These are phyloP conservation scores for Xylaria hypoxylon DNA, from an alignment of 2,329 filamentous ascomycete species.

Conservation along the genomic window DNA sequence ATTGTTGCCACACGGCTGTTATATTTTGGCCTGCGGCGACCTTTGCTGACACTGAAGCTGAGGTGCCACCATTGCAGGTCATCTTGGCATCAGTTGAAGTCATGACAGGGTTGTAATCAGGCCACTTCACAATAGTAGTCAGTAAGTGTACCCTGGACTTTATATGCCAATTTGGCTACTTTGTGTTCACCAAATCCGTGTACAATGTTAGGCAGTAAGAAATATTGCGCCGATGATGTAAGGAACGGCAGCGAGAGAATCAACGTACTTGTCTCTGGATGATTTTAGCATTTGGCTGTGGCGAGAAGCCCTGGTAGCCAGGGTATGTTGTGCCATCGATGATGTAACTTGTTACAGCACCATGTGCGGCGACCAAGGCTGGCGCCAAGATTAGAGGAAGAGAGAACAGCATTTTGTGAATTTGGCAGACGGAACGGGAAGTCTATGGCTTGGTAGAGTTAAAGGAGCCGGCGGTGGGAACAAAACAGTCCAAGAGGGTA, in stretches of 20 bases:
- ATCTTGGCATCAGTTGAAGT: slow-evolving; percentile 61
- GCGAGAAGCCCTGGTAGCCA: slow-evolving; percentile 63
- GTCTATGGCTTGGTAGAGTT: not conserved
- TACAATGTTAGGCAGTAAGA: not conserved
- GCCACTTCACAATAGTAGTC: slow-evolving; percentile 53
- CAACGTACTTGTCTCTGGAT: slow-evolving; percentile 62
- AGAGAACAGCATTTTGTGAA: slow-evolving; percentile 45
- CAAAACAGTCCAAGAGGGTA: not conserved
- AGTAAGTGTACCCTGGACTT: not conserved
- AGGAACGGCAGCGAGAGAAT: not conserved
- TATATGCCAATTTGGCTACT: not conserved
- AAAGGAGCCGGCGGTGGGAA: not conserved
- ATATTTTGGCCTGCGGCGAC: slow-evolving; percentile 61
- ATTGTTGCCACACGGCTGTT: slow-evolving; percentile 65
- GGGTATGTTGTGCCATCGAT: slow-evolving; percentile 58
- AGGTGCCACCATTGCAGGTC: slow-evolving; percentile 67
- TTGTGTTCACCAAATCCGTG: too few relatives aligned
- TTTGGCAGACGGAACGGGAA: not conserved
- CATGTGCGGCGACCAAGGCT: slow-evolving; percentile 52
- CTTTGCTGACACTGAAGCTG: slow-evolving; percentile 58
- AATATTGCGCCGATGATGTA: not conserved
- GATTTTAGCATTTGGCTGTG: slow-evolving; percentile 60
- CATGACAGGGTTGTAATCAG: slow-evolving; percentile 66
- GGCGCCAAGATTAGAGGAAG: slow-evolving; percentile 47
- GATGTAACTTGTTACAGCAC: slow-evolving; percentile 60